Evolutionary conservation across 2,329 filamentous ascomycete genomes (phyloP).

Genomic region (Trichoderma koningii): DNA sequence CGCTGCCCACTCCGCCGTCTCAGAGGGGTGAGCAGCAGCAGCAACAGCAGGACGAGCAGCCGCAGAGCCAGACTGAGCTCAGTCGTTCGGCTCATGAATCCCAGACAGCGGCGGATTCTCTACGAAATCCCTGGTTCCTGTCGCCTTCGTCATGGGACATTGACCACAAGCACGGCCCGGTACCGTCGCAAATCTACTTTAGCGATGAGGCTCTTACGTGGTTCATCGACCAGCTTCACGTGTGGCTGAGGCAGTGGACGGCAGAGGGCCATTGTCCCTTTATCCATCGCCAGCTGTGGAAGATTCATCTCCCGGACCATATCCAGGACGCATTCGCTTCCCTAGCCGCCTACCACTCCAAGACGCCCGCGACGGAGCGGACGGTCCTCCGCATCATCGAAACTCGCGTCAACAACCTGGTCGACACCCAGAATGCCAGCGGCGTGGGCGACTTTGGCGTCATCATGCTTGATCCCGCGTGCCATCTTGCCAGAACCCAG

Average conservation of each 20-base stretch:
- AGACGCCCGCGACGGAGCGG: conserved; percentile 11
- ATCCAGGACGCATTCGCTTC: conserved; percentile 15
- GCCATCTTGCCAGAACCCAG: conserved; percentile 19
- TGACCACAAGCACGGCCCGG: not conserved
- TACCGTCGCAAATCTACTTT: conserved; percentile 18
- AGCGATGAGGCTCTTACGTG: conserved; percentile 21
- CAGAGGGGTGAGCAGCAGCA: not conserved
- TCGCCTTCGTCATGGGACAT: conserved; percentile 2
- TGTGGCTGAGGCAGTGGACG: conserved; percentile 15
- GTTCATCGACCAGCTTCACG: conserved; percentile 8
- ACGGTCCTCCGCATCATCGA: conserved; percentile 17
- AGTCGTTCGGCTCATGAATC: not conserved
- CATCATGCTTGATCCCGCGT: conserved; percentile 18
- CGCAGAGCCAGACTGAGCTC: not conserved
- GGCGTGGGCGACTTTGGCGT: conserved; percentile 4
- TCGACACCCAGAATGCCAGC: not conserved
- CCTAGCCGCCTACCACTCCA: conserved; percentile 9
- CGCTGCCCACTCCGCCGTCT: conserved; percentile 10
- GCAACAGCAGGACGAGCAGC: not conserved
- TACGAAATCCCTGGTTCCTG: conserved; percentile 16
- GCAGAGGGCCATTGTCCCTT: conserved; percentile 12
- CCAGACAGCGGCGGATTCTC: not conserved
- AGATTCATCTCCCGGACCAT: not conserved
- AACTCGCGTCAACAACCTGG: conserved; percentile 13
- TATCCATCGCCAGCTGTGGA: conserved; percentile 23